phyloP scores from a whole-genome alignment of 2,329 filamentous ascomycete species.

The Rhynchosporium agropyri region DNA sequence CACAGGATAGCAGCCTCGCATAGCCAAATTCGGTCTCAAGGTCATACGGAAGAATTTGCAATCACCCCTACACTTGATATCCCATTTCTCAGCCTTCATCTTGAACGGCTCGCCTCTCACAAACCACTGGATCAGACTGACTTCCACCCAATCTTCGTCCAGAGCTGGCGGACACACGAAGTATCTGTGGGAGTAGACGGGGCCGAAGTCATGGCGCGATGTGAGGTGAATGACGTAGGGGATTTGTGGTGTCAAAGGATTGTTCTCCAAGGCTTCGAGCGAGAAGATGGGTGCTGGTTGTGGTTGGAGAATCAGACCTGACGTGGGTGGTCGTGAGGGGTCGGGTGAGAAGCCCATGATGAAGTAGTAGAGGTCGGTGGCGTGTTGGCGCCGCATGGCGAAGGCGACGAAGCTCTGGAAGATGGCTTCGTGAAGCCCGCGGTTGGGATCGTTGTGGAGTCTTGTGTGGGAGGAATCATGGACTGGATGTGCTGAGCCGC shows the following conservation, averaged over 20 bases:
- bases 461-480: constrained; percentile 15
- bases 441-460: constrained; percentile 32
- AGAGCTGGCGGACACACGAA: constrained; percentile 34
- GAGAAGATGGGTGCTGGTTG: constrained; percentile 28
- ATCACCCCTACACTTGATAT: constrained; percentile 36
- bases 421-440: constrained; percentile 32
- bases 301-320: constrained; percentile 1
- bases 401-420: constrained; percentile 32
- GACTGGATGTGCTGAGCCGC: constrained; percentile 23
- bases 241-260: constrained; percentile 31
- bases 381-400: constrained; percentile 24
- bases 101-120: constrained; percentile 34
- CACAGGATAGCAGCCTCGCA: constrained; percentile 23
- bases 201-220: constrained; percentile 36
- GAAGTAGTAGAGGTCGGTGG: constrained; percentile 14
- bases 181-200: constrained; percentile 38
- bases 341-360: constrained; percentile 9
- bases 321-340: constrained; percentile 1
- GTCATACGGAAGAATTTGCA: constrained; percentile 36
- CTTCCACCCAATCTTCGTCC: constrained; percentile 36
- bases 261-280: constrained; percentile 31
- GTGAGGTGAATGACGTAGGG: constrained; percentile 38
- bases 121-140: constrained; percentile 36
- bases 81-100: constrained; percentile 37
- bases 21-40: constrained; percentile 35